Evolutionary conservation across 139 green algal genomes (phyloP).

Genomic region (Zygnema cylindricum): DNA sequence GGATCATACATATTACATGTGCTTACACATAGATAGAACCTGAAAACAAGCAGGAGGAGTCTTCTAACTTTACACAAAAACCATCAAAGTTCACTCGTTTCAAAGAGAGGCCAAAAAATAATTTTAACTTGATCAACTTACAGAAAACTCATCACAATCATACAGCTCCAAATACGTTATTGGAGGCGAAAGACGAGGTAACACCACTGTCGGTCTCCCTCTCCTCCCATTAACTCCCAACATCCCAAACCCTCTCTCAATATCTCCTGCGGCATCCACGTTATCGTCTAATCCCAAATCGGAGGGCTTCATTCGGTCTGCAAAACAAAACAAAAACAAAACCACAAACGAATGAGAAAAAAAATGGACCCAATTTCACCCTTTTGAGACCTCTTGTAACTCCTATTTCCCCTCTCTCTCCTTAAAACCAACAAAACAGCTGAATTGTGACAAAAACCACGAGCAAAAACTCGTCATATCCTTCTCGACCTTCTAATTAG

Average conservation of each 20-base stretch:
- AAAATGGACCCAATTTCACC: too few relatives aligned
- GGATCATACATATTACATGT: not conserved
- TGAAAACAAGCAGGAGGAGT: not conserved
- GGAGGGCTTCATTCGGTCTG: conserved; percentile 17
- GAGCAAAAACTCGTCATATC: too few relatives aligned
- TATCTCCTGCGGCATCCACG: not conserved
- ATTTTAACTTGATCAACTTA: conserved; percentile 49
- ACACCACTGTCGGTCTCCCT: not conserved
- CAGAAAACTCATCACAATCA: conserved; percentile 76
- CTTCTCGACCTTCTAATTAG: too few relatives aligned
- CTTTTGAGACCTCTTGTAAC: too few relatives aligned
- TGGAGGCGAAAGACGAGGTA: conserved; percentile 45
- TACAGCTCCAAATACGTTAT: conserved; percentile 88
- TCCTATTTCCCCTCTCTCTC: too few relatives aligned
- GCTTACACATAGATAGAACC: not conserved
- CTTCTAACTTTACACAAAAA: not conserved
- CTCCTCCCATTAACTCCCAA: conserved; percentile 19
- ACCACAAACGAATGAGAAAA: too few relatives aligned
- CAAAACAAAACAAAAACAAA: not conserved
- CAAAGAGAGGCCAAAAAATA: conserved; percentile 16
- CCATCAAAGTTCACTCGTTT: not conserved
- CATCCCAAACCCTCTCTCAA: not conserved
- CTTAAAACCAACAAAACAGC: too few relatives aligned
- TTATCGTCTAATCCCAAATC: conserved; percentile 9
- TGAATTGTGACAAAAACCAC: too few relatives aligned